Evolutionary conservation across 2,329 filamentous ascomycete genomes (phyloP).

Genomic region (Blastomyces silverae): DNA sequence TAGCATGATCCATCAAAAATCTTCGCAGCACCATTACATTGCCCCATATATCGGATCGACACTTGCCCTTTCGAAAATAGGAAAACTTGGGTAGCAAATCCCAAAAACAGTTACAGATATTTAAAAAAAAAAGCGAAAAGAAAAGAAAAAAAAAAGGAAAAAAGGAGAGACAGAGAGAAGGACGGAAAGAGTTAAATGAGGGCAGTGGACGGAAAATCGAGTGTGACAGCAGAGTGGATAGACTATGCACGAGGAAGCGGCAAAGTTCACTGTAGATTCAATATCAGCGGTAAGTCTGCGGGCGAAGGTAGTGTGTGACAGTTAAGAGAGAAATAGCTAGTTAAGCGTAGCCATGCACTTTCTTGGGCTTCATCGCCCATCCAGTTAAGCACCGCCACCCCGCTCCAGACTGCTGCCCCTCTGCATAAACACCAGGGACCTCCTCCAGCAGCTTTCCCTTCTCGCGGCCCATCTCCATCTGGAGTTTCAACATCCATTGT

Average conservation of each 20-base stretch:
- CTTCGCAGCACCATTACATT: no score
- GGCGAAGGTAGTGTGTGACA: neutral
- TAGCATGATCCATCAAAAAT: neutral
- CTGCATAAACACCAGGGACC: slow-evolving; percentile 53
- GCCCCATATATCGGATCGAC: neutral
- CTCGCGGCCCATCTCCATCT: slow-evolving; percentile 73
- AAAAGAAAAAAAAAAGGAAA: neutral
- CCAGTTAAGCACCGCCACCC: slow-evolving; percentile 57
- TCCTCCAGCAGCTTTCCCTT: slow-evolving; percentile 48
- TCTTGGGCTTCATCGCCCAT: slow-evolving; percentile 50
- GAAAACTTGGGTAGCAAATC: neutral
- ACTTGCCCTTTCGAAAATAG: neutral
- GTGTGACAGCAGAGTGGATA: neutral
- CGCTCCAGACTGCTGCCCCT: slow-evolving; percentile 51
- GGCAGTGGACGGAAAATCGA: neutral
- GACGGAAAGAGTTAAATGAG: neutral
- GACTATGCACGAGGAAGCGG: neutral
- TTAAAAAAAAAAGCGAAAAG: neutral
- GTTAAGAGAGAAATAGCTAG: neutral
- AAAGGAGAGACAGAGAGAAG: neutral
- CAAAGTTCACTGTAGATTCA: neutral
- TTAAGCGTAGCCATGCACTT: slow-evolving; percentile 1
- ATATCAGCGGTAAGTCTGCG: neutral
- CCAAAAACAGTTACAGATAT: neutral
- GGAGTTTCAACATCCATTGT: slow-evolving; percentile 84